Conservation (phyloP, 441 rosid genomes). For the Populus trichocarpa region DNA sequence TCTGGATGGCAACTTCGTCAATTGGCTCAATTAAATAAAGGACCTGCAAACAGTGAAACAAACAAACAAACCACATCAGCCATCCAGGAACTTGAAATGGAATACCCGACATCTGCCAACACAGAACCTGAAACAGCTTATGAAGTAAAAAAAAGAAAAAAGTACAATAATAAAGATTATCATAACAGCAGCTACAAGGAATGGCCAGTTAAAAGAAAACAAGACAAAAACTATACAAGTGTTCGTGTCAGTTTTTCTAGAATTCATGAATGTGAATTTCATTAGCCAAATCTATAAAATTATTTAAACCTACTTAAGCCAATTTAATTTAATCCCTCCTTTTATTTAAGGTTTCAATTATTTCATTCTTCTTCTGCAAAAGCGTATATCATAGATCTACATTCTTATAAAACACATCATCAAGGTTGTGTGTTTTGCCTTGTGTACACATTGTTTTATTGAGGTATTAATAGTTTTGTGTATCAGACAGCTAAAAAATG, state of each 20-base stretch:
- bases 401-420: not conserved
- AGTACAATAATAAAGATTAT: not conserved
- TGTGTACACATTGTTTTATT: not conserved
- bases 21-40: constrained; percentile 94
- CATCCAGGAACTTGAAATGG: constrained; percentile 1
- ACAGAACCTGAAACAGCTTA: not conserved
- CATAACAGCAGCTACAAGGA: not conserved
- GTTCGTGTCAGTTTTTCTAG: not conserved
- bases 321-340: not conserved
- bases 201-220: not conserved
- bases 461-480: not conserved
- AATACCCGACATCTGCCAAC: not conserved
- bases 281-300: not conserved
- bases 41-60: constrained; percentile 47
- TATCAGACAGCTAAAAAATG: not conserved
- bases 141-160: too few relatives aligned
- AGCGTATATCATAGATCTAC: not conserved
- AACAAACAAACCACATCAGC: constrained; percentile 14
- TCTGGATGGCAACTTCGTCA: constrained; percentile 95
- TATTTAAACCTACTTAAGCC: not conserved
- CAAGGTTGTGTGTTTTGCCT: not conserved
- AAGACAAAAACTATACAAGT: not conserved
- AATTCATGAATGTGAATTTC: not conserved
- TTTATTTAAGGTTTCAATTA: not conserved
- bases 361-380: not conserved